Evolutionary conservation across 192 early-diverging fungal genomes (phyloP).

Genomic region (Ramicandelaber brevisporus): DNA sequence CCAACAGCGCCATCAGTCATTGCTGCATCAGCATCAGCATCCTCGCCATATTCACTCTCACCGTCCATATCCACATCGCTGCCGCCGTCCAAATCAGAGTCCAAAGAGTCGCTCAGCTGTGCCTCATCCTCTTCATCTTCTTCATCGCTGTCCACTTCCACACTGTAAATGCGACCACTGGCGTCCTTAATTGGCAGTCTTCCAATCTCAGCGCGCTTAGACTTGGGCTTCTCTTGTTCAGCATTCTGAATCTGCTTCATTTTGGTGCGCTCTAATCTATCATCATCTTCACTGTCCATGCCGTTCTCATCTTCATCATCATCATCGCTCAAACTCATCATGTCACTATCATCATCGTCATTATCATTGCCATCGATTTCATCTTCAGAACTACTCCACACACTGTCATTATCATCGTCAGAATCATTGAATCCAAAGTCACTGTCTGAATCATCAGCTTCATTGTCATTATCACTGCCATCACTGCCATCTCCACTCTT

Average conservation of each 20-base stretch:
- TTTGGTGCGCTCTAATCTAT: neutral
- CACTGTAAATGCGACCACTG: conserved; percentile 17
- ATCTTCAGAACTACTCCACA: neutral
- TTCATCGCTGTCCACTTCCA: conserved; percentile 21
- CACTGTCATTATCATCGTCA: neutral
- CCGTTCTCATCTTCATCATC: conserved; percentile 3
- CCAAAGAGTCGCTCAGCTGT: neutral
- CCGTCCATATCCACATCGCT: conserved; percentile 1
- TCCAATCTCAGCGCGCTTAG: conserved; percentile 11
- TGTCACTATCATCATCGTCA: conserved; percentile 1
- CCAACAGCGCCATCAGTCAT: conserved; percentile 12
- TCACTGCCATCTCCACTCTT: conserved; percentile 8
- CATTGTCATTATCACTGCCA: conserved; percentile 2
- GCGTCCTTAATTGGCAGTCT: conserved; percentile 25
- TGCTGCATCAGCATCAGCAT: no score
- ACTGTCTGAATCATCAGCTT: conserved; percentile 4
- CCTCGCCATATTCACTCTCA: conserved; percentile 3
- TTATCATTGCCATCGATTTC: neutral
- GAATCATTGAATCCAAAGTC: conserved; percentile 9
- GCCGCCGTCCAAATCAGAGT: conserved; percentile 1
- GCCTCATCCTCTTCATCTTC: conserved; percentile 9
- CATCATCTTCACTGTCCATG: conserved; percentile 1
- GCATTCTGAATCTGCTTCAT: neutral
- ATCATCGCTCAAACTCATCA: conserved; percentile 1
- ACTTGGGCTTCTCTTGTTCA: conserved; percentile 3